Base-by-base conservation (phyloP, 768 basidiomycete species). In the Pisolithus tinctorius region DNA sequence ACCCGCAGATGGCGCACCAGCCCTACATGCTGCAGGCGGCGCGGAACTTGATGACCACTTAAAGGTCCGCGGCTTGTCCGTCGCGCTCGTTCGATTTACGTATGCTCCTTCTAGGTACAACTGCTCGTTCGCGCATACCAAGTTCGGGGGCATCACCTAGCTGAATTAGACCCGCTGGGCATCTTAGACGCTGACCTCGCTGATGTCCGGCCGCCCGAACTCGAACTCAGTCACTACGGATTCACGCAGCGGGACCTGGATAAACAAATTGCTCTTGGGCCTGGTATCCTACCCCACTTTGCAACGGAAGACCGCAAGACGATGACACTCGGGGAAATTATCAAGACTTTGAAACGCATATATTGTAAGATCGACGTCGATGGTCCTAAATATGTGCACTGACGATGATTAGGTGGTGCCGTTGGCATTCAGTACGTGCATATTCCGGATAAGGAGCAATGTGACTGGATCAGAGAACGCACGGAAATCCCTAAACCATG, bases 391-490 rank as follows among this genome's bases (percentile, higher is more conserved):
- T 25, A 38, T 49, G 39, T 26, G 45, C 48, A 20, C 49, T 55
- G 25, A 63, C 6, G 50, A 47, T 42, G 20, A 43, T 6, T 59
- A 93, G 91, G 90, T 61, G 88, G 90, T 49, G 84, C 87, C 51
- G 75, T 95, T 54, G 92, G 92, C 48, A 85, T 90, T 51, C 92
- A 95, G 64, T 95, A 94, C 64, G 76, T 88, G 43, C 96, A 99
- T 71, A 99, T 99, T 53, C 91, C 95, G 26, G 91, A 96, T 78
- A 91, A 95, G 75, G 91, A 94, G 57, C 91, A 99, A 66, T 99
- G 96, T 65, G 94, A 99, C 71, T 99, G 96, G 96, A 94, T 99
- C 61, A 80, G 96, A 58, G 92, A 93, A 65, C 89, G 96, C 53
- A 77, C 98, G 42, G 96, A 99, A 69, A 84, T 86, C 14, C 96